Evolutionary conservation across 441 rosid genomes (phyloP).

Genomic region (Adansonia grandidieri): DNA sequence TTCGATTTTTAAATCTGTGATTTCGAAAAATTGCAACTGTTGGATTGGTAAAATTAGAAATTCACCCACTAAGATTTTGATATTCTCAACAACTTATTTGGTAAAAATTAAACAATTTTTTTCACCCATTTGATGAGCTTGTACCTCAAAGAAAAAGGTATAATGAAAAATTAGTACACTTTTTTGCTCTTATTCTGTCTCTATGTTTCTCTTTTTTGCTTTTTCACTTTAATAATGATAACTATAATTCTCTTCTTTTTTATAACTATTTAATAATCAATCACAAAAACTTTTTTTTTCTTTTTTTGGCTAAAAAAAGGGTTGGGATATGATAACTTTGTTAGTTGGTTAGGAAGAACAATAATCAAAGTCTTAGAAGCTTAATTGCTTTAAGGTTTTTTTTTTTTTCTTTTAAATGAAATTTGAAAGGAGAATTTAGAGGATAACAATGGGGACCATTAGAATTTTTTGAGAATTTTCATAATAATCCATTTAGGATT

Average conservation of each 20-base stretch:
- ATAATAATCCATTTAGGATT: slow-evolving; percentile 16
- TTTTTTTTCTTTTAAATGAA: not conserved
- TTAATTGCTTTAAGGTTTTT: slow-evolving; percentile 2
- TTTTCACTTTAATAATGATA: slow-evolving; percentile 4
- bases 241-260: not conserved
- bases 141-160: too few relatives aligned
- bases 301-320: not conserved
- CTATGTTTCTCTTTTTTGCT: too few relatives aligned
- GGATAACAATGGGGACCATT: slow-evolving; percentile 27
- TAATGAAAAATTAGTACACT: too few relatives aligned
- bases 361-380: slow-evolving; percentile 25
- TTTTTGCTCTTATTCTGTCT: too few relatives aligned
- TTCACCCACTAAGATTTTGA: too few relatives aligned
- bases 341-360: slow-evolving; percentile 18
- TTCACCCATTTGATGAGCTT: too few relatives aligned
- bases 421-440: slow-evolving; percentile 6
- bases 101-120: too few relatives aligned
- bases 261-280: not conserved
- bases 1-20: too few relatives aligned
- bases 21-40: too few relatives aligned
- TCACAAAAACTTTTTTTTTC: not conserved
- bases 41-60: too few relatives aligned
- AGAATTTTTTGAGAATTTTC: slow-evolving; percentile 29
- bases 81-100: too few relatives aligned
- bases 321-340: not conserved